Percentiles rank a stretch among this genome's conserved stretches.
phyloP scores from a whole-genome alignment of 2,329 filamentous ascomycete species.

The Venturia nashicola region DNA sequence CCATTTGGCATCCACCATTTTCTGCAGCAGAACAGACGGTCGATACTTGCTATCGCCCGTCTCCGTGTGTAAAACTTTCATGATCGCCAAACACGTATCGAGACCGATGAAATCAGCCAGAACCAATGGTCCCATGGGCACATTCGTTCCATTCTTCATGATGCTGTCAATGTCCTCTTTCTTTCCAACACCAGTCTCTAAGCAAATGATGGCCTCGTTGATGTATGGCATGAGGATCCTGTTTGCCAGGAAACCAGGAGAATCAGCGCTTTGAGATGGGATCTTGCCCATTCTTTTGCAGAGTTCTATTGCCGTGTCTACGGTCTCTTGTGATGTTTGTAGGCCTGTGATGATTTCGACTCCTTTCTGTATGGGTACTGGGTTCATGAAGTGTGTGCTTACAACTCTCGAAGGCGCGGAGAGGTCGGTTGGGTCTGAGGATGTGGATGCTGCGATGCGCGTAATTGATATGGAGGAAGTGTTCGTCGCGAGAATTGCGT shows the following conservation, averaged over 20 bases:
- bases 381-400: conserved; percentile 99
- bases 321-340: conserved; percentile 73
- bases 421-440: conserved; percentile 63
- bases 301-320: conserved; percentile 73
- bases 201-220: conserved; percentile 92
- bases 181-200: conserved; percentile 82
- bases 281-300: conserved; percentile 91
- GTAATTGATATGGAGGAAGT: conserved; percentile 99
- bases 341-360: conserved; percentile 95
- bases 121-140: conserved; percentile 91
- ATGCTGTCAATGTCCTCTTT: conserved; percentile 92
- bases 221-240: conserved; percentile 98
- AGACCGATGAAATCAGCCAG: conserved; percentile 95
- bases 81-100: conserved; percentile 92
- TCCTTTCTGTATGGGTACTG: conserved; percentile 89
- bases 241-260: conserved; percentile 90
- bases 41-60: conserved; percentile 94
- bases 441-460: conserved; percentile 80
- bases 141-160: conserved; percentile 99
- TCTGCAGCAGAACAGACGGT: conserved; percentile 71
- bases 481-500: conserved; percentile 91
- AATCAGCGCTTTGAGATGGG: conserved; percentile 73
- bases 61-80: conserved; percentile 86
- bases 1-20: conserved; percentile 98
- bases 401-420: conserved; percentile 78